These are phyloP conservation scores for Globisporangium splendens DNA, from an alignment of 352 stramenopile species.

Conservation along the genomic window DNA sequence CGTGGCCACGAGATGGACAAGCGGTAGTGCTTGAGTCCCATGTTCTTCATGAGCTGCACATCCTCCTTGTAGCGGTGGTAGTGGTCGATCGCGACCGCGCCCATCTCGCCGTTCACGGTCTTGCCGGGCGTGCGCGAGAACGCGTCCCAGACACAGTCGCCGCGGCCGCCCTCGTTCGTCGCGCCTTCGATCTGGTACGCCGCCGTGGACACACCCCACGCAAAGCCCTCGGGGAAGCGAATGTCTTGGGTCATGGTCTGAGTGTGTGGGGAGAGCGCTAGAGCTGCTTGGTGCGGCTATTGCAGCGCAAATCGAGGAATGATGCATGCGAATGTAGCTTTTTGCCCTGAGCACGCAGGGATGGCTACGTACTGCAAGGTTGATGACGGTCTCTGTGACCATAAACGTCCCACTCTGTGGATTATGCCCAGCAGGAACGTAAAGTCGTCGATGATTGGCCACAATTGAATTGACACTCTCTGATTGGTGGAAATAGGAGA, in stretches of 20 bases:
- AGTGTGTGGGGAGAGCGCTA: not conserved
- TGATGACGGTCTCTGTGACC: too few species aligned
- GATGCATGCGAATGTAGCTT: not conserved
- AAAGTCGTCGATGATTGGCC: too few species aligned
- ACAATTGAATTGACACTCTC: too few species aligned
- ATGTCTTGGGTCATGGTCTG: conserved; percentile 23
- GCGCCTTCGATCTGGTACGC: conserved; percentile 93
- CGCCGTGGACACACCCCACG: conserved; percentile 84
- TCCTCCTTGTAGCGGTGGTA: conserved; percentile 82
- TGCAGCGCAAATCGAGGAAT: conserved; percentile 12
- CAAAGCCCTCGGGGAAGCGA: conserved; percentile 58
- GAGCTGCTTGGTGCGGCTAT: not conserved
- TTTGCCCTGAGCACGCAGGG: too few species aligned
- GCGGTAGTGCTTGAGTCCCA: conserved; percentile 83
- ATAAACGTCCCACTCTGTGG: too few species aligned
- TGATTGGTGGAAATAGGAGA: too few species aligned
- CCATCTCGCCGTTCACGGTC: conserved; percentile 68
- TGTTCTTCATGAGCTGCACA: conserved; percentile 75
- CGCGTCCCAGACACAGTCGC: conserved; percentile 88
- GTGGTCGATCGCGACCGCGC: conserved; percentile 85
- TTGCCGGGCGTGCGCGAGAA: conserved; percentile 71
- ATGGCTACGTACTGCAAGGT: too few species aligned
- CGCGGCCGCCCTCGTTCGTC: conserved; percentile 71
- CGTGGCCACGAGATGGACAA: conserved; percentile 87
- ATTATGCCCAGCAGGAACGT: too few species aligned